phyloP scores from a whole-genome alignment of 2,329 filamentous ascomycete genomes.

The Arthrobotrys pseudoclavata region DNA sequence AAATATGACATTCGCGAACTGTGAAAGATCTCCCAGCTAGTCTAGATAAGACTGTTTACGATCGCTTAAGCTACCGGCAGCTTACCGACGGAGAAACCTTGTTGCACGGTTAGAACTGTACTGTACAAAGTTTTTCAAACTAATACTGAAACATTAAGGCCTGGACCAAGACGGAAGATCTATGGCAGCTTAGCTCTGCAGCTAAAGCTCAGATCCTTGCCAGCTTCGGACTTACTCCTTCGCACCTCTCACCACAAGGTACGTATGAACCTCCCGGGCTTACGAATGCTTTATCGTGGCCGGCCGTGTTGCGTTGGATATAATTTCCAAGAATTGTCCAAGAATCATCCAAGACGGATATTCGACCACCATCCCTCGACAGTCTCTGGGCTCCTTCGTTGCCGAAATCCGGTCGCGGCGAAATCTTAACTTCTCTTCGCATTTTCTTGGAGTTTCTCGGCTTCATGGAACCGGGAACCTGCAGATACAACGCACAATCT shows the following conservation, averaged over 20 bases:
- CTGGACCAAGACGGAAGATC: conserved; percentile 59
- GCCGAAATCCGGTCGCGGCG: conserved; percentile 57
- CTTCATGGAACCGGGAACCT: neutral
- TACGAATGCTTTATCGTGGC: neutral
- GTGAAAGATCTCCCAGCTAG: neutral
- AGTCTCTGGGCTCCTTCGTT: conserved; percentile 10
- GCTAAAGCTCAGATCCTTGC: conserved; percentile 8
- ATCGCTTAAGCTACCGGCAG: neutral
- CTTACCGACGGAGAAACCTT: conserved; percentile 50
- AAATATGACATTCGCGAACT: neutral
- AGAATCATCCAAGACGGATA: conserved; percentile 52
- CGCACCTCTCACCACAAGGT: neutral
- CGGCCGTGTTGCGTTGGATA: conserved; percentile 34
- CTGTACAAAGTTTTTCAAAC: neutral
- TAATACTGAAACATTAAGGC: neutral
- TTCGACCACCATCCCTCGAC: conserved; percentile 11
- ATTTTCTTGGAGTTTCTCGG: conserved; percentile 31
- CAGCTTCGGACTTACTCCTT: neutral
- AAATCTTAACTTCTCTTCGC: conserved; percentile 49
- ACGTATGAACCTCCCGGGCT: neutral
- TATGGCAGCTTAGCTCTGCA: conserved; percentile 4
- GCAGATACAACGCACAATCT: conserved; percentile 1
- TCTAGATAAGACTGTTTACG: too few relatives aligned
- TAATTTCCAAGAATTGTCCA: conserved; percentile 20
- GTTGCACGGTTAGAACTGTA: neutral